Conservation (phyloP, 768 basidiomycete species). For the Naematelia encephala region DNA sequence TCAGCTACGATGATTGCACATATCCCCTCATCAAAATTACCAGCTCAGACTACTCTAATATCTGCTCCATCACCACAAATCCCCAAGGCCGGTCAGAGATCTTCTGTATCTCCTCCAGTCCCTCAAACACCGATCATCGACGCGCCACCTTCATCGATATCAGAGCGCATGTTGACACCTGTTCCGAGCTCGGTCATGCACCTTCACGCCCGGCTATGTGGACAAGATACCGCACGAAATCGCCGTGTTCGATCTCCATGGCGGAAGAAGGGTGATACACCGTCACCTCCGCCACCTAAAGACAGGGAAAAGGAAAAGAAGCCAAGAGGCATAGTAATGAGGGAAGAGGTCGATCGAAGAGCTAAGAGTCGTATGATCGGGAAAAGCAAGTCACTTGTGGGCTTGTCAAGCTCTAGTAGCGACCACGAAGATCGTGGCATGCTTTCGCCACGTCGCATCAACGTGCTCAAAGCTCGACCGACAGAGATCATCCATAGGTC, state of each 20-base stretch:
- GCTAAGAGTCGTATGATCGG: conserved; percentile 4
- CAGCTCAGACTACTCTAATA: not conserved
- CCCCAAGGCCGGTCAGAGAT: not conserved
- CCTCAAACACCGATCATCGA: not conserved
- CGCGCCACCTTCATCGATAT: not conserved
- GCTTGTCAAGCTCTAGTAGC: not conserved
- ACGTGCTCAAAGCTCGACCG: not conserved
- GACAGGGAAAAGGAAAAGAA: not conserved
- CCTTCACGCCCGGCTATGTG: conserved; percentile 20
- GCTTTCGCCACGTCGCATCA: not conserved
- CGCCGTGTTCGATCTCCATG: conserved; percentile 22
- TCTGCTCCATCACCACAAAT: conserved; percentile 3
- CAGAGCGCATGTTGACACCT: conserved; percentile 23
- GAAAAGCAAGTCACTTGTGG: not conserved
- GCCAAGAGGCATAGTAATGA: not conserved
- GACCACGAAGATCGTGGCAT: not conserved
- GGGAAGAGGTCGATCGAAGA: conserved; percentile 3
- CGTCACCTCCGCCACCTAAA: not conserved
- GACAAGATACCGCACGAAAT: conserved; percentile 15
- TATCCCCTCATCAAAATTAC: not conserved
- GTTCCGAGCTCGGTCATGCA: conserved; percentile 19
- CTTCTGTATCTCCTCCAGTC: not conserved
- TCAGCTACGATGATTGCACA: not conserved
- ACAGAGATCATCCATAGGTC: not conserved
- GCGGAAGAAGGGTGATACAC: conserved; percentile 3